These are phyloP conservation scores for Arthrinium phaeospermum DNA, from an alignment of 2,329 filamentous ascomycete species.

Conservation along the genomic window DNA sequence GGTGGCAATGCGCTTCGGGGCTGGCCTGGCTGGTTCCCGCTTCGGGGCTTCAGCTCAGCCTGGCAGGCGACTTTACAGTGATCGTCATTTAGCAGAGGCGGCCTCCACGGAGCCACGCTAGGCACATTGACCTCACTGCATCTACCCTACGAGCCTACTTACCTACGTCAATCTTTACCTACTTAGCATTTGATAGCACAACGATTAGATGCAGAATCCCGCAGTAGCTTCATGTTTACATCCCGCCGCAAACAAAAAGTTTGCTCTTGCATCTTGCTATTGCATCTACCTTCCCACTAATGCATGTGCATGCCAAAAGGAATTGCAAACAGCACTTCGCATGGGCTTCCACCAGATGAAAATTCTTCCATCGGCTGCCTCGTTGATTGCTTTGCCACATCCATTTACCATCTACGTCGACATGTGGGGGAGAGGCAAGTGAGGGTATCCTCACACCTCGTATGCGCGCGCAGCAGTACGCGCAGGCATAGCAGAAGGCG, in stretches of 20 bases:
- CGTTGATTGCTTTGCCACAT: conserved; percentile 1
- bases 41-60: conserved; percentile 2
- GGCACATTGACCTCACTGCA: background rate
- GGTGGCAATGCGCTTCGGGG: background rate
- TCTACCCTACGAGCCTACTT: too few relatives aligned
- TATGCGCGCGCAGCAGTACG: background rate
- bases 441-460: background rate
- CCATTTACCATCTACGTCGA: background rate
- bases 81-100: background rate
- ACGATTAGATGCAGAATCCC: background rate
- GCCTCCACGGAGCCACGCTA: background rate
- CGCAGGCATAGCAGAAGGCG: background rate
- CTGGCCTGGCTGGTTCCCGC: too few relatives aligned
- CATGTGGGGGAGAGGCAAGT: background rate
- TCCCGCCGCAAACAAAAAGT: background rate
- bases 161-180: background rate
- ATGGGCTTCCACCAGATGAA: background rate
- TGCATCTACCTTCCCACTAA: background rate
- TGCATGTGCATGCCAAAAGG: background rate
- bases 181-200: background rate
- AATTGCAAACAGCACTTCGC: background rate
- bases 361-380: background rate
- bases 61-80: too few relatives aligned
- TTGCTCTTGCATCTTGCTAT: background rate
- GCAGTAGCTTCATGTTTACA: background rate